phyloP scores from a whole-genome alignment of 306 rosid species.

The Senna siamea region DNA sequence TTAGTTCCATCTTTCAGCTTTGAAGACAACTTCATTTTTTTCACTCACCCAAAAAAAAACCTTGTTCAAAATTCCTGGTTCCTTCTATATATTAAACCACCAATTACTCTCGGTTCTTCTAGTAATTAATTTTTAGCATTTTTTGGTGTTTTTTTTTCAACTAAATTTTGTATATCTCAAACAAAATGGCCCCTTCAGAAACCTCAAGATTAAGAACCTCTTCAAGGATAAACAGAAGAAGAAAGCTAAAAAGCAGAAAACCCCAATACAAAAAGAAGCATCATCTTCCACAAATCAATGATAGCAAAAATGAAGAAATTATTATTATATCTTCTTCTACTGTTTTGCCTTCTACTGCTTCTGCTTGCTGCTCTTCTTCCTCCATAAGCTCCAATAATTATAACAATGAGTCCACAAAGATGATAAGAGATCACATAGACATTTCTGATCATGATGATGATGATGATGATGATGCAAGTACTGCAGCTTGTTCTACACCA shows the following conservation, averaged over 20 bases:
- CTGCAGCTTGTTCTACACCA: slow-evolving; percentile 74
- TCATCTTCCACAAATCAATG: not conserved
- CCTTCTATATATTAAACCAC: no score
- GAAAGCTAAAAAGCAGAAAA: not conserved
- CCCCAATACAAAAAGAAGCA: not conserved
- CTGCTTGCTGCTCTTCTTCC: not conserved
- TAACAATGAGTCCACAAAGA: not conserved
- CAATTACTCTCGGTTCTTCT: no score
- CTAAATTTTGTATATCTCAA: not conserved
- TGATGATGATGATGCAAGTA: not conserved
- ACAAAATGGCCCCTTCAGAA: not conserved
- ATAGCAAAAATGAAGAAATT: not conserved
- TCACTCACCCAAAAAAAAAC: no score
- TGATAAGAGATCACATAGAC: not conserved
- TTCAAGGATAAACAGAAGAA: slow-evolving; percentile 1
- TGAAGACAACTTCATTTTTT: no score
- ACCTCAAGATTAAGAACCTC: not conserved
- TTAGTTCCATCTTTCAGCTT: no score
- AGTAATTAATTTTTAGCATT: no score
- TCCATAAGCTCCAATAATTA: not conserved
- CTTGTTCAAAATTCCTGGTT: no score
- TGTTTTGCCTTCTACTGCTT: not conserved
- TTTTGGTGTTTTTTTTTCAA: no score
- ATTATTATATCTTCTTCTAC: not conserved
- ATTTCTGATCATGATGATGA: not conserved